A percentile compares a stretch with the other conserved stretches of the same genome.
Evolutionary conservation across 495 filamentous ascomycete genomes (phyloP).

Genomic region (Penicillium herquei): DNA sequence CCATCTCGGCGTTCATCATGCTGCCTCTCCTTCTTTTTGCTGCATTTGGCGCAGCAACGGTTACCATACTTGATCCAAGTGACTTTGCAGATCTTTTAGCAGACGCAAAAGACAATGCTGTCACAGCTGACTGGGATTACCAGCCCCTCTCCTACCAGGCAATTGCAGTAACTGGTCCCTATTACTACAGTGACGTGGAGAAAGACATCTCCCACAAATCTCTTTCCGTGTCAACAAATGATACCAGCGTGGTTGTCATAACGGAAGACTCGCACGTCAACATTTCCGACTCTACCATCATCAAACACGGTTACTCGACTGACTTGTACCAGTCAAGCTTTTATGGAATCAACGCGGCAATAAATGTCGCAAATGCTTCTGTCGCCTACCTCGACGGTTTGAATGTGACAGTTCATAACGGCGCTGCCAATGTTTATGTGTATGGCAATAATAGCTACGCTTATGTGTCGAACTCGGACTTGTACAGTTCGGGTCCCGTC

Average conservation of each 20-base stretch:
- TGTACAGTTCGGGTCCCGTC: slow-evolving; percentile 15
- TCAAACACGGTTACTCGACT: slow-evolving; percentile 14
- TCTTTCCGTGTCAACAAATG: slow-evolving; percentile 6
- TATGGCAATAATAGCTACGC: slow-evolving; percentile 7
- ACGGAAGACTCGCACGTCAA: slow-evolving; percentile 9
- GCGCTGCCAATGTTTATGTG: slow-evolving; percentile 8
- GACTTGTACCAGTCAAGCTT: slow-evolving; percentile 14
- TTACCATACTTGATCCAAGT: slow-evolving; percentile 13
- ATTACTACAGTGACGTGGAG: slow-evolving; percentile 3
- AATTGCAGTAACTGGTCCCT: slow-evolving; percentile 4
- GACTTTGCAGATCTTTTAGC: slow-evolving; percentile 8
- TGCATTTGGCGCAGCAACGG: background rate
- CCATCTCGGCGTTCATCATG: background rate
- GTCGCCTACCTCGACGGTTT: background rate
- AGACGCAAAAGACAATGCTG: slow-evolving; percentile 9
- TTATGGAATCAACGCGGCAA: slow-evolving; percentile 11
- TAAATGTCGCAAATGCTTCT: slow-evolving; percentile 12
- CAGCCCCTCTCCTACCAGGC: slow-evolving; percentile 1
- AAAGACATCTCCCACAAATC: slow-evolving; percentile 10
- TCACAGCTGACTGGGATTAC: slow-evolving; percentile 7
- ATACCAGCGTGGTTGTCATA: slow-evolving; percentile 14
- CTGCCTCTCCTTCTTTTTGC: background rate
- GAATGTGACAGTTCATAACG: slow-evolving; percentile 10
- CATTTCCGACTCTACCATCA: slow-evolving; percentile 3
- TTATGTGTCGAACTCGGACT: slow-evolving; percentile 5